A percentile compares a stretch with the other conserved stretches of the same genome.
These are phyloP conservation scores for Cucurbita ficifolia DNA, from an alignment of 306 rosid species.

Conservation along the genomic window DNA sequence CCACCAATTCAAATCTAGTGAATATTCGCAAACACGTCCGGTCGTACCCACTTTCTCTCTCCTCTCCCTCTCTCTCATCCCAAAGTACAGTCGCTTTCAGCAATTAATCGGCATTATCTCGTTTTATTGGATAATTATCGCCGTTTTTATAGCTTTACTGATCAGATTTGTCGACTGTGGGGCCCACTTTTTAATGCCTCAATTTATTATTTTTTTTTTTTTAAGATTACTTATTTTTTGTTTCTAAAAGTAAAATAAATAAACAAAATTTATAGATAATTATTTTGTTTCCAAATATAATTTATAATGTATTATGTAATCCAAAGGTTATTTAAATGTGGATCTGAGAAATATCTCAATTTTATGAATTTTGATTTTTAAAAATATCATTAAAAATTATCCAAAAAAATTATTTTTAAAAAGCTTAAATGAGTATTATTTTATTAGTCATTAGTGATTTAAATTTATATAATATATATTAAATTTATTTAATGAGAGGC, in stretches of 20 bases:
- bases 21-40: slow-evolving; percentile 66
- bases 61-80: neutral
- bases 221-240: neutral
- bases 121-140: neutral
- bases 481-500: too few species aligned
- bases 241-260: neutral
- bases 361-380: too few species aligned
- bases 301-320: too few species aligned
- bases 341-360: too few species aligned
- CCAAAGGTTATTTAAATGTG: too few species aligned
- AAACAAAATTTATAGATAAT: neutral
- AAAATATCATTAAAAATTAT: too few species aligned
- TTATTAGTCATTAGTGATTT: too few species aligned
- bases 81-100: slow-evolving; percentile 40
- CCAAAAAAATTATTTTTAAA: too few species aligned
- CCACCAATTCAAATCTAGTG: slow-evolving; percentile 49
- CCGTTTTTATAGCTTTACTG: neutral
- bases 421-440: too few species aligned
- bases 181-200: neutral
- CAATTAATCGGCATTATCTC: neutral
- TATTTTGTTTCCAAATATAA: neutral
- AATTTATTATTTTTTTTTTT: neutral
- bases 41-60: slow-evolving; percentile 8
- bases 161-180: neutral
- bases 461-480: too few species aligned